Evolutionary conservation across 768 basidiomycete genomes (phyloP), one percentile per base, ranked within the genome.

Genomic region (Mrakia gelida): DNA sequence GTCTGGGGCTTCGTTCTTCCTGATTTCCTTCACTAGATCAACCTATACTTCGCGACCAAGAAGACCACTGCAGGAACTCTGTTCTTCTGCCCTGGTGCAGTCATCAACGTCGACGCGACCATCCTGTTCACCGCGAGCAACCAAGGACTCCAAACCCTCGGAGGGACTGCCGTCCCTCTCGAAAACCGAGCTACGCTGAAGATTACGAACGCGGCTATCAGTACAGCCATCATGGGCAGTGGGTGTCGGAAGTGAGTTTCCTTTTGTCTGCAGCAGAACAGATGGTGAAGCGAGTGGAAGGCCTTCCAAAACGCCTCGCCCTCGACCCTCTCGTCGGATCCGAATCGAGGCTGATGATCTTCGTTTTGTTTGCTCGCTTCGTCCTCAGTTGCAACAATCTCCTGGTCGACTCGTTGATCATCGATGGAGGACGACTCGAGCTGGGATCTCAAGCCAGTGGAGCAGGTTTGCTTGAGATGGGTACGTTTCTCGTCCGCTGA

Each of bases 341-440:
- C 59, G 59, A 59, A 28, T 23, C 11, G 26, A 59, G 18, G 49
- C 49, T 21, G 49, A 52, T 21, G 9, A 45, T 45, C 45, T 38
- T 3, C 38, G 45, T 52, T 52, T 52, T 52, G 16, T 16, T 52
- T 52, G 49, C 18, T 32, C 43, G 10, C 18, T 52, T 61, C 30
- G 23, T 26, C 30, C 13, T n/a, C 56, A 76, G 75, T 18, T 76
- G 75, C 61, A 43, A 76, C 56, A 54, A 76, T n/a, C 32, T 76
- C 8, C 41, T 54, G 0, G n/a, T 76, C 7, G 32, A 67, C 75
- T 67, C 67, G 7, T 43, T 76, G 9, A n/a, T 76, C 54, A 45
- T 76, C 38, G 67, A 76, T 28, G 75, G 75, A 16, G 38, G 38
- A 13, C 52, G 75, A 16, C 18, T 68, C 2, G 52, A 68, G 2